These are phyloP conservation scores for Candida sp. DNA, from an alignment of 1,139 yeast species.

Conservation along the genomic window DNA sequence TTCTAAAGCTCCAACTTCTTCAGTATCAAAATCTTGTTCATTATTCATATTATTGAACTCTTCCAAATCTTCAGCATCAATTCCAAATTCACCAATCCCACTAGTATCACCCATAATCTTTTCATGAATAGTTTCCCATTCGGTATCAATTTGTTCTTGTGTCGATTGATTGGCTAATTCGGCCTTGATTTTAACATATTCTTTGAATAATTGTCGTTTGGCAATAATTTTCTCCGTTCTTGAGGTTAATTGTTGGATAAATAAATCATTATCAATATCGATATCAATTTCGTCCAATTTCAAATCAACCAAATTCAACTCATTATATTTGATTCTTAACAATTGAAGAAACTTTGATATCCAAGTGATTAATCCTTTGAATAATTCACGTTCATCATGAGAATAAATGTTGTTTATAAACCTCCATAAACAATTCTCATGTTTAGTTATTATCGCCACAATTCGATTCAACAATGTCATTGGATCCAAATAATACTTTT, in stretches of 20 bases:
- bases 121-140: constrained; percentile 48
- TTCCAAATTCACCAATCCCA: constrained; percentile 48
- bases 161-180: constrained; percentile 13
- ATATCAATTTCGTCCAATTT: constrained; percentile 28
- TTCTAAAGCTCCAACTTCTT: constrained; percentile 23
- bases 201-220: constrained; percentile 32
- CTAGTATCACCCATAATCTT: constrained; percentile 41
- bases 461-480: constrained; percentile 62
- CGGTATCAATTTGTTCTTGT: constrained; percentile 35
- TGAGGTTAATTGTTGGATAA: constrained; percentile 27
- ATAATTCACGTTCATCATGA: constrained; percentile 69
- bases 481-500: constrained; percentile 41
- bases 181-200: constrained; percentile 22
- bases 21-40: constrained; percentile 22
- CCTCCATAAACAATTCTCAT: constrained; percentile 65
- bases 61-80: constrained; percentile 53
- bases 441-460: constrained; percentile 61
- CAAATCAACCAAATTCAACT: constrained; percentile 42
- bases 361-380: constrained; percentile 72
- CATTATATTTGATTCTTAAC: constrained; percentile 57
- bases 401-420: constrained; percentile 76
- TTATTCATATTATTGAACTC: constrained; percentile 43
- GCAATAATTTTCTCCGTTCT: constrained; percentile 23
- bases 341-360: constrained; percentile 52
- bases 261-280: constrained; percentile 18